Evolutionary conservation across 1,139 yeast species (phyloP), one percentile per base, ranked within the genome.

Genomic region (Arxiozyma heterogenica): DNA sequence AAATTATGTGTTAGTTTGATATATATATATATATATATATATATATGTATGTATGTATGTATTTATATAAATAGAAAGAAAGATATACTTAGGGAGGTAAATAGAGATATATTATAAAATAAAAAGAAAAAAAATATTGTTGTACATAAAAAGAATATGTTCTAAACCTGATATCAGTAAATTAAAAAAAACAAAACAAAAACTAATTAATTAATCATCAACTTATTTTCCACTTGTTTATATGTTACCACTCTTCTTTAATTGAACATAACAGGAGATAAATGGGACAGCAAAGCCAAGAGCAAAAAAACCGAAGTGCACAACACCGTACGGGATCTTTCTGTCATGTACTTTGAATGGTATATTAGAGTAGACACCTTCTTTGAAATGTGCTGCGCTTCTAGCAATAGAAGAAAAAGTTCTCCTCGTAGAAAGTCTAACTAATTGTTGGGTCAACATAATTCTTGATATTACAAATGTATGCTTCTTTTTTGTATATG

Each of bases 341-440:
- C 95, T 88, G 80, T 83, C 78, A 79, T 88, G 89, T 61, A 93
- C 94, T 78, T 83, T 82, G 83, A 91, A 93, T 61, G 98, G 98
- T 62, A 93, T 70, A 81, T 93, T 93, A 69, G 86, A 78, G 84
- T 93, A 91, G 52, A 84, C 83, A 66, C 98, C 98, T 70, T 82
- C 86, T 70, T 86, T 84, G 71, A 75, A 81, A 70, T 82, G 85
- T 56, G 70, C 77, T 21, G 54, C 51, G 12, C 50, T 54, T 44
- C 52, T 49, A 12, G 47, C 48, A 39, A 70, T 59, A 47, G 71
- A 60, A 42, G 70, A 59, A 58, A 70, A 66, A 44, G 70, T 64
- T 62, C 71, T 66, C 64, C 69, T 70, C 51, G 67, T 63, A 51
- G 69, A 58, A 51, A 63, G 49, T 57, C 65, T 64, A 38, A 62